Percentiles rank a stretch among this genome's conserved stretches.
phyloP scores from a whole-genome alignment of 805 yeast genomes.

The Candida palmyrensis region DNA sequence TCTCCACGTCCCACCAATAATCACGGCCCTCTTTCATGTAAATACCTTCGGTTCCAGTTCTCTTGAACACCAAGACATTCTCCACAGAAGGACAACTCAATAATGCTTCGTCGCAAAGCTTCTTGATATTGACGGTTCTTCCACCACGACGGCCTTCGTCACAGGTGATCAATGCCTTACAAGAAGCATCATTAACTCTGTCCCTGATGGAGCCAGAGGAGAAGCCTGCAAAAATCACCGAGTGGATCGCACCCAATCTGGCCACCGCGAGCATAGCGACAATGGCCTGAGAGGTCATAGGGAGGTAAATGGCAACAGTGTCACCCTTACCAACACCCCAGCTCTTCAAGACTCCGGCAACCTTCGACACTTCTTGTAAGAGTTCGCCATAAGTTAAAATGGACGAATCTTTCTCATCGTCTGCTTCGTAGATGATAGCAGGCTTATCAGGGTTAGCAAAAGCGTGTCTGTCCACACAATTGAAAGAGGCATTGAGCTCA shows the following conservation, averaged over 20 bases:
- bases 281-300: conserved; percentile 81
- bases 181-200: conserved; percentile 66
- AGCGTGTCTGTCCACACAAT: conserved; percentile 82
- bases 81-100: conserved; percentile 59
- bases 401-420: conserved; percentile 62
- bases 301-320: conserved; percentile 80
- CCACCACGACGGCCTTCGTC: conserved; percentile 86
- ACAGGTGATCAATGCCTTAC: conserved; percentile 69
- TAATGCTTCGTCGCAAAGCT: conserved; percentile 78
- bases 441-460: conserved; percentile 62
- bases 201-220: conserved; percentile 67
- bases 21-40: conserved; percentile 56
- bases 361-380: conserved; percentile 62
- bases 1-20: conserved; percentile 72
- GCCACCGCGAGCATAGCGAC: conserved; percentile 72
- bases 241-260: conserved; percentile 79
- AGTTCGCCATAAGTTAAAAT: conserved; percentile 67
- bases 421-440: conserved; percentile 79
- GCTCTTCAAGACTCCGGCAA: conserved; percentile 61
- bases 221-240: conserved; percentile 84
- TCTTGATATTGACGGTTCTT: conserved; percentile 72
- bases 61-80: conserved; percentile 65
- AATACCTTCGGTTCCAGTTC: conserved; percentile 60
- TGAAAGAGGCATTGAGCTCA: conserved; percentile 72
- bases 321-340: conserved; percentile 78